Base-by-base conservation (phyloP, 2,329 filamentous ascomycete genomes). In the Arachnomyces sp. region DNA sequence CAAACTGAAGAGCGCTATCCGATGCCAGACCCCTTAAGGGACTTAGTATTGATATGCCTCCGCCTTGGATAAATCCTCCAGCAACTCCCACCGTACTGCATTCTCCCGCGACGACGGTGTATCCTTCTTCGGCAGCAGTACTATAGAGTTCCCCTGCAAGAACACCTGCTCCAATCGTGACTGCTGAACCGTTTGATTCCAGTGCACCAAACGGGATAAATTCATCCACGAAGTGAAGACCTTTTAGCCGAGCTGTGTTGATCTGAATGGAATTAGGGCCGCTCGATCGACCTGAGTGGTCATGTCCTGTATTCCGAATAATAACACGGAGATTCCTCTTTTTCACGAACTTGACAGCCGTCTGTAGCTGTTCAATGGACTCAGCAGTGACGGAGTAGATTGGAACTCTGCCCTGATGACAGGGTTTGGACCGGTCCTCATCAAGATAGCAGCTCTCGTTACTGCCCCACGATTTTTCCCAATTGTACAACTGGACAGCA, bases 11-110 rank as follows among this genome's bases (percentile, higher is more conserved):
- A 0, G 69, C 64, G 34, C 79, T 68, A 45, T 80, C 76, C 1
- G 74, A 73, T 14, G 60, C 69, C 0, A 81, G 60, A n/a, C 77
- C 77, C 38, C 69, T 73, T 28, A 51, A 58, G 2, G 68, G 68
- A 2, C 54, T 44, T 12, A 67, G 44, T 25, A 5, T 25, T 1
- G 62, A 59, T 8, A 62, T 62, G n/a, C 65, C 65, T 18, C 60
- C 65, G 17, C 62, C 61, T 42, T 63, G 62, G 9, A 28, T 11
- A 25, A 5, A 25, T 25, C 21, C 21, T 5, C 21, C 21, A 9
- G 21, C 21, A 5, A 25, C 9, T 5, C 21, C 21, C 5, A 25
- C 9, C 21, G 21, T 5, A 25, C 21, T 9, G 21, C 21, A 9
- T 25, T 25, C 5, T 25, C 21, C 21, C 5, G 21, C 21, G 5